phyloP scores from a whole-genome alignment of 1,139 yeast genomes.

The Scheffersomyces lignicola region DNA sequence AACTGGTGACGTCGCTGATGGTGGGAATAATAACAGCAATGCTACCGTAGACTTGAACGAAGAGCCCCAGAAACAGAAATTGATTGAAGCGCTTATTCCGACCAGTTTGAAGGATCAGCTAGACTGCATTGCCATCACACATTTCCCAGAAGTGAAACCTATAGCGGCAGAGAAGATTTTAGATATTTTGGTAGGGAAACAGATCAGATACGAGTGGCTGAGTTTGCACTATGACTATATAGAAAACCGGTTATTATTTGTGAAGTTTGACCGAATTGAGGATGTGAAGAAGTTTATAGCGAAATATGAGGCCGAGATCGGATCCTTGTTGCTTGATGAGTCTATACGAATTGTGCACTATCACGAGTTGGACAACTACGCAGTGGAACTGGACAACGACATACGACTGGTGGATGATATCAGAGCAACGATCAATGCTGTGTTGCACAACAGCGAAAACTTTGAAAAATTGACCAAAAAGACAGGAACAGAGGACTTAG shows the following conservation, averaged over 20 bases:
- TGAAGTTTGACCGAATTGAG: conserved; percentile 22
- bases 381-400: not conserved
- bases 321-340: not conserved
- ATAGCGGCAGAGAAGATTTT: conserved; percentile 31
- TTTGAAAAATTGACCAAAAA: conserved; percentile 18
- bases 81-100: conserved; percentile 30
- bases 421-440: conserved; percentile 14
- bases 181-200: conserved; percentile 10
- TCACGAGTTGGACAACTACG: not conserved
- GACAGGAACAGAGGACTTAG: conserved; percentile 36
- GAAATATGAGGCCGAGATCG: conserved; percentile 6
- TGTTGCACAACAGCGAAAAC: conserved; percentile 20
- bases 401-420: conserved; percentile 4
- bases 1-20: conserved; percentile 8
- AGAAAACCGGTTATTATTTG: conserved; percentile 27
- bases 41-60: conserved; percentile 13
- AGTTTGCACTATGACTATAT: conserved; percentile 25
- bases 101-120: conserved; percentile 38
- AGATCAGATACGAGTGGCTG: conserved; percentile 25
- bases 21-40: conserved; percentile 4
- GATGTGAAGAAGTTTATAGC: conserved; percentile 14
- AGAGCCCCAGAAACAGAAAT: conserved; percentile 17
- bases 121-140: conserved; percentile 31
- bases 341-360: not conserved
- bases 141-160: conserved; percentile 32